phyloP scores from a whole-genome alignment of 2,329 filamentous ascomycete species.

The Chaetomium globosum region DNA sequence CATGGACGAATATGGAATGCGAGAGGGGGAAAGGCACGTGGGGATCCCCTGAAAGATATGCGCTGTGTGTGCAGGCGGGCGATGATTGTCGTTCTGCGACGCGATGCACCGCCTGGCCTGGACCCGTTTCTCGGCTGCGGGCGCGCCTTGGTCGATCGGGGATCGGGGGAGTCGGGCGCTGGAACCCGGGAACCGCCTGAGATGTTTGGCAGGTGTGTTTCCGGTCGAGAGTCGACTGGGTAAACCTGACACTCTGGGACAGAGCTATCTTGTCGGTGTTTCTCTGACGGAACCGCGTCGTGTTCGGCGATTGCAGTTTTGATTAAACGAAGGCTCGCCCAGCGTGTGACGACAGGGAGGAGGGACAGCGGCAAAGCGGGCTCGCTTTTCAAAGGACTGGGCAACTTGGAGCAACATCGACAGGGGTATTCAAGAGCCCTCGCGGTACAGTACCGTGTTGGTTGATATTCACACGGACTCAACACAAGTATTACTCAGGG shows the following conservation, averaged over 20 bases:
- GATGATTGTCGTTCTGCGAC: conserved; percentile 31
- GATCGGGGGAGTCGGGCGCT: conserved; percentile 14
- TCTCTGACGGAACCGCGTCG: conserved; percentile 17
- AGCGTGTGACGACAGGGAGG: conserved; percentile 32
- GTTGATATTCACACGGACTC: background rate
- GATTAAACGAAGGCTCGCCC: conserved; percentile 28
- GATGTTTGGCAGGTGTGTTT: background rate
- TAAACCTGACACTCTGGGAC: background rate
- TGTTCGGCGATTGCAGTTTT: conserved; percentile 26
- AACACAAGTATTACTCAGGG: background rate
- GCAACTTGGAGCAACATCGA: conserved; percentile 10
- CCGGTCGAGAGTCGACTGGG: conserved; percentile 1
- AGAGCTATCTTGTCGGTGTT: background rate
- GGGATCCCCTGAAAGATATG: conserved; percentile 9
- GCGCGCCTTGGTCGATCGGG: conserved; percentile 21
- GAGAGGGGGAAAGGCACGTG: conserved; percentile 16
- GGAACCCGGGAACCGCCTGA: conserved; percentile 7
- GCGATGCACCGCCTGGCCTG: conserved; percentile 27
- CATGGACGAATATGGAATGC: conserved; percentile 21
- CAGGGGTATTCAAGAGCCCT: conserved; percentile 3
- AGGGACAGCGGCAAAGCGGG: conserved; percentile 17
- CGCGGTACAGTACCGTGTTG: background rate
- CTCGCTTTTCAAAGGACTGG: conserved; percentile 16
- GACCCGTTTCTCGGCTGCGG: conserved; percentile 20
- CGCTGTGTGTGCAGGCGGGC: conserved; percentile 10